phyloP scores from a whole-genome alignment of 768 basidiomycete species.

The Russula emetica region DNA sequence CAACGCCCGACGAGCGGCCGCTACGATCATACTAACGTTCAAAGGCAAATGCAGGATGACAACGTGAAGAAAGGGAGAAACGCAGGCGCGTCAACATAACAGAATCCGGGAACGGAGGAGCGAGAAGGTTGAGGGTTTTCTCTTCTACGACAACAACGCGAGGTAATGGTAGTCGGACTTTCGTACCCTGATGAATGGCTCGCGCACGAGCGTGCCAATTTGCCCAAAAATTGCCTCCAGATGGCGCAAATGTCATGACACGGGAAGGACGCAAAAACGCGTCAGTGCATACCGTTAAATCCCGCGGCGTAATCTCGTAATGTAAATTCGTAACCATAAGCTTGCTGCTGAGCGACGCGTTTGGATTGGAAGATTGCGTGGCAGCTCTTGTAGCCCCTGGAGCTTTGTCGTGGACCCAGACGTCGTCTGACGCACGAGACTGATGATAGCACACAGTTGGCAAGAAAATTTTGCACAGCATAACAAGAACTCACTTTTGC shows the following conservation, averaged over 20 bases:
- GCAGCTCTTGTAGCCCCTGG: conserved; percentile 7
- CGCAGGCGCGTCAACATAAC: conserved; percentile 26
- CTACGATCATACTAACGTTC: conserved; percentile 88
- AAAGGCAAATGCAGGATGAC: conserved; percentile 37
- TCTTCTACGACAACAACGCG: conserved; percentile 53
- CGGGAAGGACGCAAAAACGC: conserved; percentile 12
- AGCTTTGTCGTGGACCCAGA: conserved; percentile 24
- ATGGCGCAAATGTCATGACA: background rate
- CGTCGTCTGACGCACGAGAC: conserved; percentile 22
- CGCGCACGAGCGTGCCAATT: conserved; percentile 87
- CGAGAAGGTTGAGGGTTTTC: conserved; percentile 43
- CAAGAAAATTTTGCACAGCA: background rate
- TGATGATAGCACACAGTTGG: conserved; percentile 5
- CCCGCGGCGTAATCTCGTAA: conserved; percentile 86
- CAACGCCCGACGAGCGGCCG: conserved; percentile 84
- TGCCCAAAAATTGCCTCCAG: conserved; percentile 82
- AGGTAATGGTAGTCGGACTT: conserved; percentile 43
- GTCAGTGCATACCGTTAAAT: conserved; percentile 63
- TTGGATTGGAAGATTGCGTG: background rate
- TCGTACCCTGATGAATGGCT: conserved; percentile 94
- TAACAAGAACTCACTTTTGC: conserved; percentile 4
- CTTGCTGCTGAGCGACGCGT: conserved; percentile 30
- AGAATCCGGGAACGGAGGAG: conserved; percentile 35
- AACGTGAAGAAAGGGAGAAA: conserved; percentile 9
- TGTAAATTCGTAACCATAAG: conserved; percentile 84